These are phyloP conservation scores for Helotiales sp. DNA, from an alignment of 2,329 filamentous ascomycete genomes.

Conservation along the genomic window DNA sequence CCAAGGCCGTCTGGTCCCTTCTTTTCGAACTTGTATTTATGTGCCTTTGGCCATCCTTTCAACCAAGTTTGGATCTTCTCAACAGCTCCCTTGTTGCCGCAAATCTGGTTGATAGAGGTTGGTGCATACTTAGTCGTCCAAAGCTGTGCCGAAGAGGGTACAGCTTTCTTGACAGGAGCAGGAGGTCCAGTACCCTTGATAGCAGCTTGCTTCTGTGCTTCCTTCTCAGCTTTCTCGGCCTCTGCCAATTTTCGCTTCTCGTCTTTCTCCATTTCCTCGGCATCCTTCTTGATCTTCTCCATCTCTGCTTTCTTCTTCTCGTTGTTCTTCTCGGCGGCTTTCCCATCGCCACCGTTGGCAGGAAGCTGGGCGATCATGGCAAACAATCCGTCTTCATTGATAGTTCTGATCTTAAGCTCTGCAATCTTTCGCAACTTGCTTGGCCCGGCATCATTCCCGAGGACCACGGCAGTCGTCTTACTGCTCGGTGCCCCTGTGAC, in stretches of 20 bases:
- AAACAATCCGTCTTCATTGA: constrained; percentile 90
- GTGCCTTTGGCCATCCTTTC: constrained; percentile 74
- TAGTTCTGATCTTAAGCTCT: constrained; percentile 79
- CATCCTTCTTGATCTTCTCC: constrained; percentile 76
- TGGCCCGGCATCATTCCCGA: constrained; percentile 88
- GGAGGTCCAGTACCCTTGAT: constrained; percentile 40
- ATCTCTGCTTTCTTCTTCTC: constrained; percentile 85
- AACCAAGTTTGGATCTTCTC: constrained; percentile 91
- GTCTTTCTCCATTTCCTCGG: constrained; percentile 81
- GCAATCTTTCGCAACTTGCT: constrained; percentile 88
- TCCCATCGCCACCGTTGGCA: constrained; percentile 82
- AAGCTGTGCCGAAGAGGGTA: constrained; percentile 59
- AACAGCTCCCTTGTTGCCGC: constrained; percentile 88
- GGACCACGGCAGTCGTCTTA: constrained; percentile 91
- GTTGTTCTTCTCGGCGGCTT: constrained; percentile 80
- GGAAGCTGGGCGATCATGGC: constrained; percentile 79
- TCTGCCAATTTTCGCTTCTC: constrained; percentile 62
- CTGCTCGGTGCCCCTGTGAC: constrained; percentile 81
- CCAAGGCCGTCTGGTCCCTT: constrained; percentile 84
- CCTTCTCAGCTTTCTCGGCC: constrained; percentile 50
- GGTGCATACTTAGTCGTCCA: constrained; percentile 98
- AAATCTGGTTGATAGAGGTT: constrained; percentile 80
- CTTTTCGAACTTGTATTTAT: constrained; percentile 79
- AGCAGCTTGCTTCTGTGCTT: constrained; percentile 30
- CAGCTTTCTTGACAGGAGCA: constrained; percentile 41